A percentile compares a stretch with the other conserved stretches of the same genome.
These are phyloP conservation scores for Pseudozyma sp. DNA, from an alignment of 1,284 basidiomycete species.

Conservation along the genomic window DNA sequence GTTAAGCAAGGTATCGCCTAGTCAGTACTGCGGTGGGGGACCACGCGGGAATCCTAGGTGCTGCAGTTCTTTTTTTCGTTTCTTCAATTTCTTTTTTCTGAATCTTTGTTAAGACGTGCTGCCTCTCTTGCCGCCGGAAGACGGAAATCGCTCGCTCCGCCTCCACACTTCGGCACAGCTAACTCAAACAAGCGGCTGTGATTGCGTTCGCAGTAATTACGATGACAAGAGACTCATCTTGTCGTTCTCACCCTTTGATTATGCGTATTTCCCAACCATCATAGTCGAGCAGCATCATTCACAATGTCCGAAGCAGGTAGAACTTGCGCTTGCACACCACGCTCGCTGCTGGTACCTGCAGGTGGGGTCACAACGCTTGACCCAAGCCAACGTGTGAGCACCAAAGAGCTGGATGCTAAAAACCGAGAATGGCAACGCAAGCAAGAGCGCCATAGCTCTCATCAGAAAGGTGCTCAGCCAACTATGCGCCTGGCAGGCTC, in stretches of 20 bases:
- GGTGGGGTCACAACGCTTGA: constrained; percentile 36
- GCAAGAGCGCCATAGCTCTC: neutral
- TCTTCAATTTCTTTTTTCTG: neutral
- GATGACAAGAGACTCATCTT: neutral
- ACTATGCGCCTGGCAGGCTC: neutral
- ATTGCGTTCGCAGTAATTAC: neutral
- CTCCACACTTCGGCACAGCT: neutral
- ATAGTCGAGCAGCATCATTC: too few relatives aligned
- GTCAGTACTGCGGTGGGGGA: constrained; percentile 87
- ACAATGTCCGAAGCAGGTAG: constrained; percentile 12
- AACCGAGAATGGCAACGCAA: constrained; percentile 33
- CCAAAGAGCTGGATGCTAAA: constrained; percentile 30
- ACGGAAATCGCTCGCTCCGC: constrained; percentile 2
- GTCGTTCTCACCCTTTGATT: neutral
- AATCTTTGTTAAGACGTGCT: constrained; percentile 11
- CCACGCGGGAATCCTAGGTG: constrained; percentile 84
- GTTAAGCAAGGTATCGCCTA: constrained; percentile 82
- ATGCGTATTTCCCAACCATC: neutral
- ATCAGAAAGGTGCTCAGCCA: neutral
- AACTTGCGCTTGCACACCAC: constrained; percentile 37
- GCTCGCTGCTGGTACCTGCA: constrained; percentile 32
- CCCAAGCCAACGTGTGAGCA: constrained; percentile 41
- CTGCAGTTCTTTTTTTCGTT: constrained; percentile 76
- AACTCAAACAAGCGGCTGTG: neutral
- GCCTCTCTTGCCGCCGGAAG: constrained; percentile 5